Percentiles rank a stretch among this genome's conserved stretches.
Evolutionary conservation across 306 rosid genomes (phyloP).

Genomic region (Quercus bicolor): DNA sequence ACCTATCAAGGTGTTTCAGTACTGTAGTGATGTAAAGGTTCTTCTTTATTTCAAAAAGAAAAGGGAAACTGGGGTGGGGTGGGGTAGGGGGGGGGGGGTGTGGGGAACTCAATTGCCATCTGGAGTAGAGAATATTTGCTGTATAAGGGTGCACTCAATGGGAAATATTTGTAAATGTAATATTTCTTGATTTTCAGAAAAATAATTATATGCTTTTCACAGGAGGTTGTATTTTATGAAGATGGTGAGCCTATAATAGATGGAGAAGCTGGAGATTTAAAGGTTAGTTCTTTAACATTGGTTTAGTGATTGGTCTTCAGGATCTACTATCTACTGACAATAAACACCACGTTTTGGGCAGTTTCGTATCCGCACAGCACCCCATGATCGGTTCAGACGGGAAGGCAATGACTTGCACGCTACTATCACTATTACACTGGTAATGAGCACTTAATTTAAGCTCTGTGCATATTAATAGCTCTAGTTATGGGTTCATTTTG

Average conservation of each 20-base stretch:
- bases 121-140: background rate
- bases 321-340: conserved; percentile 28
- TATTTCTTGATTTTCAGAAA: background rate
- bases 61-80: background rate
- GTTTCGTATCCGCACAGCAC: conserved; percentile 85
- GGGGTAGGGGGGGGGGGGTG: too few species aligned
- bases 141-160: background rate
- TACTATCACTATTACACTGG: conserved; percentile 87
- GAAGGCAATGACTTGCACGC: conserved; percentile 87
- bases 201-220: conserved; percentile 21
- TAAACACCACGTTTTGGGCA: conserved; percentile 35
- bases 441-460: conserved; percentile 17
- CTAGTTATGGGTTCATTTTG: background rate
- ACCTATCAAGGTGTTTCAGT: background rate
- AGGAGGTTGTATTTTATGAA: conserved; percentile 97
- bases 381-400: conserved; percentile 76
- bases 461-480: background rate
- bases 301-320: conserved; percentile 4
- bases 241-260: conserved; percentile 95
- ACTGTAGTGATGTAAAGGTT: background rate
- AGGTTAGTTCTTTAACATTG: conserved; percentile 46
- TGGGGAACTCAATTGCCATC: too few species aligned
- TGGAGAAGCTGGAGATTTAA: conserved; percentile 94
- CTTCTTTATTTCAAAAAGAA: background rate
- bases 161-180: background rate